phyloP scores from a whole-genome alignment of 2,329 filamentous ascomycete species.

The Kalmusia sp. region DNA sequence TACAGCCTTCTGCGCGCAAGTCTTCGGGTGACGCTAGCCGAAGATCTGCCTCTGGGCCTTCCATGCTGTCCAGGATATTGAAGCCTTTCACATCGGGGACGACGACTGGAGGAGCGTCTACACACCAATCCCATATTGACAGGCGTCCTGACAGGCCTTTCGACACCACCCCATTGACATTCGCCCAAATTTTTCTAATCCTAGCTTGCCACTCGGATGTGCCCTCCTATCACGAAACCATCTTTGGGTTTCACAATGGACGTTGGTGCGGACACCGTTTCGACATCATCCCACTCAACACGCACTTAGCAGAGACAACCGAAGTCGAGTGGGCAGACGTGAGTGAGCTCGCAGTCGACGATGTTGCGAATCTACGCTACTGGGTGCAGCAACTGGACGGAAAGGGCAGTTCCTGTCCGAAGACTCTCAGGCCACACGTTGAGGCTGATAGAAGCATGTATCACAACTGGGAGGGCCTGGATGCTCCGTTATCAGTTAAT shows the following conservation, averaged over 20 bases:
- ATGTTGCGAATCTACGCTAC: conserved; percentile 15
- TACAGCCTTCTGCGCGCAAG: background rate
- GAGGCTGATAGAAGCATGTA: conserved; percentile 6
- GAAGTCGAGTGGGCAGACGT: conserved; percentile 11
- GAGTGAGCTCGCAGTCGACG: conserved; percentile 12
- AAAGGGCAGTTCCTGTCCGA: background rate
- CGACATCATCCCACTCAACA: conserved; percentile 15
- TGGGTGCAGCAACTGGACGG: conserved; percentile 10
- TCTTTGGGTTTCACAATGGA: conserved; percentile 9
- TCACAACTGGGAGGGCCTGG: conserved; percentile 10
- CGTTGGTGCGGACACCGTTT: conserved; percentile 19
- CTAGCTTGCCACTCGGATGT: conserved; percentile 7
- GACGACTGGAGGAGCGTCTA: background rate
- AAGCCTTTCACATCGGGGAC: background rate
- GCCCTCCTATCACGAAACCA: background rate
- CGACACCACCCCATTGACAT: conserved; percentile 4
- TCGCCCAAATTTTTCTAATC: conserved; percentile 16
- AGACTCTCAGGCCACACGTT: background rate
- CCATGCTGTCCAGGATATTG: background rate
- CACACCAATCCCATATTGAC: background rate
- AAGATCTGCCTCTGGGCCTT: background rate
- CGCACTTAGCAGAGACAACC: conserved; percentile 2
- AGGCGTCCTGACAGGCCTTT: background rate
- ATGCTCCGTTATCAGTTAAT: background rate
- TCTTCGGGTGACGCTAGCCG: background rate